Evolutionary conservation across 768 basidiomycete species (phyloP).

Genomic region (Termitomyces sp.): DNA sequence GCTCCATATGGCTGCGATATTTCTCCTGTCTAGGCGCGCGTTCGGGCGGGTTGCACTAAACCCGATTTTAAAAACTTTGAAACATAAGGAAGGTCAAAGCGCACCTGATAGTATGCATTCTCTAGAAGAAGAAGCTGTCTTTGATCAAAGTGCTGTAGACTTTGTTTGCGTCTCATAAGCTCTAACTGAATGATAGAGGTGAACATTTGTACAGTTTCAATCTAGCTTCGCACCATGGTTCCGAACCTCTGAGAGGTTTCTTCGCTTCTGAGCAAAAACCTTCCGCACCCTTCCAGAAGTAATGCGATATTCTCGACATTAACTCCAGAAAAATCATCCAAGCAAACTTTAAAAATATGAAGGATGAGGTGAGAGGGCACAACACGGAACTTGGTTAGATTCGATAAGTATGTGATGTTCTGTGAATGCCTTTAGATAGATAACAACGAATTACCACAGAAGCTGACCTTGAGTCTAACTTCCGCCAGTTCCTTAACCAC

Average conservation of each 20-base stretch:
- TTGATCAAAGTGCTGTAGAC: conserved; percentile 88
- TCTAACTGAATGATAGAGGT: conserved; percentile 51
- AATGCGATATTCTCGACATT: conserved; percentile 94
- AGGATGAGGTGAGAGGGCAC: conserved; percentile 90
- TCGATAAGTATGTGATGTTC: conserved; percentile 88
- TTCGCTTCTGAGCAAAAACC: conserved; percentile 85
- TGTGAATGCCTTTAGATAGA: conserved; percentile 24
- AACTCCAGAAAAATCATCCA: conserved; percentile 90
- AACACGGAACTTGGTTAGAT: conserved; percentile 92
- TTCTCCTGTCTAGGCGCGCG: conserved; percentile 84
- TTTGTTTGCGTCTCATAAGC: conserved; percentile 92
- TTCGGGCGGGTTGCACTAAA: conserved; percentile 94
- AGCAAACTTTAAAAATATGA: conserved; percentile 94
- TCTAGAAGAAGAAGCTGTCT: conserved; percentile 86
- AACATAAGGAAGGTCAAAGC: conserved; percentile 1
- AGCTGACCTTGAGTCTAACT: conserved; percentile 72
- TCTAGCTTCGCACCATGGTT: conserved; percentile 62
- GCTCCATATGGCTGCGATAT: conserved; percentile 78
- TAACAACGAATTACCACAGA: neutral
- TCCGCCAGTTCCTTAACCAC: conserved; percentile 88
- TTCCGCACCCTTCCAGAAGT: conserved; percentile 89
- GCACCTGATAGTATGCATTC: conserved; percentile 96
- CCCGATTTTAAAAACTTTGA: neutral
- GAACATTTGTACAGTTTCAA: neutral
- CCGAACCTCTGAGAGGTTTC: conserved; percentile 84